These are phyloP conservation scores for Diaporthe velutina DNA, from an alignment of 2,329 filamentous ascomycete species.

Conservation along the genomic window DNA sequence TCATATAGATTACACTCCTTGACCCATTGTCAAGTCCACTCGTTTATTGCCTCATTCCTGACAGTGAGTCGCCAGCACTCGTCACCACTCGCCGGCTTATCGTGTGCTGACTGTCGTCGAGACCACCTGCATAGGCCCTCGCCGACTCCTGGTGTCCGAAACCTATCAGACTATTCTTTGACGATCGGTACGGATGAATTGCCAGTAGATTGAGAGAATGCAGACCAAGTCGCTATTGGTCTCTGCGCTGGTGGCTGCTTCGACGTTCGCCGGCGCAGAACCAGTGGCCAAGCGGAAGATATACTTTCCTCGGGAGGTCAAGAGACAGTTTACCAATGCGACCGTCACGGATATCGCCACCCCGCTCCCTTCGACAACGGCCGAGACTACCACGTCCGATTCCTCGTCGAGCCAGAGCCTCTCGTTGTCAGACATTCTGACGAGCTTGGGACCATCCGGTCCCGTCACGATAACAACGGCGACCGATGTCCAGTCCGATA, in stretches of 20 bases:
- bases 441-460: slow-evolving; percentile 1
- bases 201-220: slow-evolving; percentile 55
- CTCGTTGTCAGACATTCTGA: slow-evolving; percentile 31
- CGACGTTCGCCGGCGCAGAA: slow-evolving; percentile 59
- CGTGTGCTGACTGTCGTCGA: slow-evolving; percentile 42
- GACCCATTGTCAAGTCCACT: slow-evolving; percentile 71
- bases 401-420: slow-evolving; percentile 27
- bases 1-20: slow-evolving; percentile 60
- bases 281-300: slow-evolving; percentile 60
- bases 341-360: slow-evolving; percentile 52
- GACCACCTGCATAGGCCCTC: slow-evolving; percentile 24
- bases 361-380: slow-evolving; percentile 43
- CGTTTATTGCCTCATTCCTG: slow-evolving; percentile 62
- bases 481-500: background rate
- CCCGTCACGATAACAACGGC: slow-evolving; percentile 9
- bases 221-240: slow-evolving; percentile 62
- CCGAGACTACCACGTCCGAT: slow-evolving; percentile 33
- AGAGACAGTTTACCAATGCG: slow-evolving; percentile 61
- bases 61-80: slow-evolving; percentile 56
- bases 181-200: slow-evolving; percentile 36
- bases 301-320: slow-evolving; percentile 70
- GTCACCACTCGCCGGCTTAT: slow-evolving; percentile 34
- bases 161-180: slow-evolving; percentile 23
- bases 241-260: slow-evolving; percentile 62
- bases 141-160: slow-evolving; percentile 23